A percentile compares a stretch with the other conserved stretches of the same genome.
phyloP scores from a whole-genome alignment of 2,329 filamentous ascomycete genomes.

The Myriosclerotinia duriaeana region DNA sequence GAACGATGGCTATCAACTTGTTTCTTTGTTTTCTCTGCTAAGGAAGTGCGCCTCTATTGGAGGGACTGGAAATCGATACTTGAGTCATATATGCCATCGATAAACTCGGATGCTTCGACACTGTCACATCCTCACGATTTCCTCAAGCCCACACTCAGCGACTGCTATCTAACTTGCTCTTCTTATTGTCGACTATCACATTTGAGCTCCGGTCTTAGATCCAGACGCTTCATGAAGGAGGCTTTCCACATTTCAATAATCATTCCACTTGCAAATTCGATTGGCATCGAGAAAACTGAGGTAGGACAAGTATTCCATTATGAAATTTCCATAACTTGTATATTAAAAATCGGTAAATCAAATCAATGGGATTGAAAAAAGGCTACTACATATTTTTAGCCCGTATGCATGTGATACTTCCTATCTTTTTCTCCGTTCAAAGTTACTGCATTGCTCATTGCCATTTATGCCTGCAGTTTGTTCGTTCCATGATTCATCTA shows the following conservation, averaged over 20 bases:
- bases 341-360: neutral
- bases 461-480: neutral
- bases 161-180: neutral
- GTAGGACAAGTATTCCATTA: neutral
- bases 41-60: neutral
- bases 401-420: neutral
- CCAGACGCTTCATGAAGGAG: neutral
- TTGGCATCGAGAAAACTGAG: neutral
- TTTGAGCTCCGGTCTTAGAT: neutral
- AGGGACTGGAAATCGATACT: neutral
- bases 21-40: neutral
- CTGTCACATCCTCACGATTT: neutral
- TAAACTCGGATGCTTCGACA: neutral
- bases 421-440: neutral
- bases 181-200: neutral
- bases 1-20: neutral
- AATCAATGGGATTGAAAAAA: neutral
- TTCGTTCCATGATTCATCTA: neutral
- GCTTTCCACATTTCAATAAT: neutral
- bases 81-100: neutral
- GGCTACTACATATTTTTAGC: neutral
- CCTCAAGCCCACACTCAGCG: neutral
- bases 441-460: too few species aligned
- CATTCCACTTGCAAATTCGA: neutral
- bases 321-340: neutral